phyloP scores from a whole-genome alignment of 495 filamentous ascomycete genomes.

The Hyaloscypha variabilis region DNA sequence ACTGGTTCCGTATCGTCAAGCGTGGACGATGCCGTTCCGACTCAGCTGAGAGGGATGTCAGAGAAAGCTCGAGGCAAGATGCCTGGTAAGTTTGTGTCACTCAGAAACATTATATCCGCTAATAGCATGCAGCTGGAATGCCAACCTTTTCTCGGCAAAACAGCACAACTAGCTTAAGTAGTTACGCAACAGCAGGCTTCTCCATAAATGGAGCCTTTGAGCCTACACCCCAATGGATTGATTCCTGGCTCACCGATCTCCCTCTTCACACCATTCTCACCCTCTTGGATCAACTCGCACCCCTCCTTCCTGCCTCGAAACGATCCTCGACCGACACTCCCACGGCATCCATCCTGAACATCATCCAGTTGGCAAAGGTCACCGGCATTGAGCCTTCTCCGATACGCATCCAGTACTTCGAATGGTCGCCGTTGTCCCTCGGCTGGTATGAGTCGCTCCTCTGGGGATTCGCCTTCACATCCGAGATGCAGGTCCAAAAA shows the following conservation, averaged over 20 bases:
- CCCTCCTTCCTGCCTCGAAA: slow-evolving; percentile 41
- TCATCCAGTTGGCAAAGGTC: slow-evolving; percentile 31
- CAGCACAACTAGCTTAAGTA: slow-evolving; percentile 81
- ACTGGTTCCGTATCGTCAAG: slow-evolving; percentile 73
- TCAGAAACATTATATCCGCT: background rate
- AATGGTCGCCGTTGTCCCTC: slow-evolving; percentile 89
- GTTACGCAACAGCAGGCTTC: slow-evolving; percentile 58
- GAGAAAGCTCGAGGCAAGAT: slow-evolving; percentile 97
- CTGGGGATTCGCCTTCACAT: slow-evolving; percentile 93
- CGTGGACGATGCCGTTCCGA: slow-evolving; percentile 80
- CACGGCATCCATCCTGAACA: slow-evolving; percentile 46
- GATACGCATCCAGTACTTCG: slow-evolving; percentile 83
- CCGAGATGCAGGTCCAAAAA: slow-evolving; percentile 84
- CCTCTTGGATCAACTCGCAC: slow-evolving; percentile 66
- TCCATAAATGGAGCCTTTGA: slow-evolving; percentile 64
- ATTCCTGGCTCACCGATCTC: slow-evolving; percentile 89
- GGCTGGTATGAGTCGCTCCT: slow-evolving; percentile 96
- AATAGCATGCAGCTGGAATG: slow-evolving; percentile 56
- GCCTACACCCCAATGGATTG: slow-evolving; percentile 82
- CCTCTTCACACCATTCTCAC: slow-evolving; percentile 90
- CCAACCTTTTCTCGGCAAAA: slow-evolving; percentile 87
- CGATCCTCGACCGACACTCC: slow-evolving; percentile 40
- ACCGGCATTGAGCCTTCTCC: slow-evolving; percentile 74
- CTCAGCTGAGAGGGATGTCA: slow-evolving; percentile 93
- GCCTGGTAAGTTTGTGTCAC: slow-evolving; percentile 50